Evolutionary conservation across 257 asterid species (phyloP).

Genomic region (Penstemon davidsonii): DNA sequence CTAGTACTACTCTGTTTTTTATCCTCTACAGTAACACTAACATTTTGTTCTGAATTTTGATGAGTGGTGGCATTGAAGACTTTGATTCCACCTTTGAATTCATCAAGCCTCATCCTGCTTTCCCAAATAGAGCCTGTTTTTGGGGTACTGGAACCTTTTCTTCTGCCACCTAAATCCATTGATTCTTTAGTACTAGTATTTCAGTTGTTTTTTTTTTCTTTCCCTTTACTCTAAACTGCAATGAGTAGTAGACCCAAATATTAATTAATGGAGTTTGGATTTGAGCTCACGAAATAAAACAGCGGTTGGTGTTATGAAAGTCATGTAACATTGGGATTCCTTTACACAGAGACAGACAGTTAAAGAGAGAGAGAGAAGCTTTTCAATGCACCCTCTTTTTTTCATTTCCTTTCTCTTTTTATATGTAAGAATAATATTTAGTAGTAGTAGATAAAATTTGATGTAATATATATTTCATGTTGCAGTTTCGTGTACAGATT

Average conservation of each 20-base stretch:
- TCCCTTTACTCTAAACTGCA: slow-evolving; percentile 20
- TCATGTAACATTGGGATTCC: slow-evolving; percentile 45
- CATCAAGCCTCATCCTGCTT: slow-evolving; percentile 72
- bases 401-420: too few species aligned
- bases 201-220: slow-evolving; percentile 16
- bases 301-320: slow-evolving; percentile 36
- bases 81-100: slow-evolving; percentile 70
- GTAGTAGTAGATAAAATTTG: too few species aligned
- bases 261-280: slow-evolving; percentile 33
- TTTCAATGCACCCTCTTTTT: too few species aligned
- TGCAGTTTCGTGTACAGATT: too few species aligned
- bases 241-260: slow-evolving; percentile 38
- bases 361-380: too few species aligned
- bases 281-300: slow-evolving; percentile 53
- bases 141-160: slow-evolving; percentile 48
- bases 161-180: slow-evolving; percentile 47
- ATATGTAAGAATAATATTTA: too few species aligned
- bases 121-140: slow-evolving; percentile 94
- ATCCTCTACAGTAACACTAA: slow-evolving; percentile 28
- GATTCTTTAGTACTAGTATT: slow-evolving; percentile 29
- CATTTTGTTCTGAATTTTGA: slow-evolving; percentile 25
- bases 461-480: too few species aligned
- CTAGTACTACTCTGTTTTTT: slow-evolving; percentile 22
- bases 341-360: too few species aligned
- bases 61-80: slow-evolving; percentile 45